Evolutionary conservation across 2,329 filamentous ascomycete species (phyloP).

Genomic region (Talaromyces verruculosus): DNA sequence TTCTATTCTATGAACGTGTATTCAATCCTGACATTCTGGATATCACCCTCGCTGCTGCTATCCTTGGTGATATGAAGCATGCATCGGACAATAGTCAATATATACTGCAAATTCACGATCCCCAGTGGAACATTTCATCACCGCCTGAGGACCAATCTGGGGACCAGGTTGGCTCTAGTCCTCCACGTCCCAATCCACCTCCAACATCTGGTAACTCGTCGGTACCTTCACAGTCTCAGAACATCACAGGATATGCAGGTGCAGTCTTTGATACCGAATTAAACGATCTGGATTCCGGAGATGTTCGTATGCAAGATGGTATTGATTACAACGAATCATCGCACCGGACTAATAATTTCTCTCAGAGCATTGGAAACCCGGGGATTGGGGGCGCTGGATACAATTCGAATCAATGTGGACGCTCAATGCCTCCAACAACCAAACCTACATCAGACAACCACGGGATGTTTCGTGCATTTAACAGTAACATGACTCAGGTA

Average conservation of each 20-base stretch:
- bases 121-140: background rate
- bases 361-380: background rate
- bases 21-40: constrained; percentile 26
- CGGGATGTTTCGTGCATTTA: background rate
- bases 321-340: background rate
- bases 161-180: background rate
- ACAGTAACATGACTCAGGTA: background rate
- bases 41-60: constrained; percentile 15
- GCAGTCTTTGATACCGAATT: background rate
- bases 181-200: background rate
- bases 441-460: background rate
- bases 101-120: constrained; percentile 5
- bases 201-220: background rate
- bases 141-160: background rate
- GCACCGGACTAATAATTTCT: too few species aligned
- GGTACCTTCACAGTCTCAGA: background rate
- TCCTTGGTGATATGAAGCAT: constrained; percentile 19
- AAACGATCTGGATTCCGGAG: background rate
- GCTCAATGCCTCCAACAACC: background rate
- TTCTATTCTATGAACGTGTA: constrained; percentile 40
- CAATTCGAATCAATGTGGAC: background rate
- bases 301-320: background rate
- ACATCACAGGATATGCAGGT: background rate
- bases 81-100: background rate
- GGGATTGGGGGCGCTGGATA: background rate